Percentiles rank a stretch among this genome's conserved stretches.
phyloP scores from a whole-genome alignment of 129 eudicot genomes.

The Ambrosia trifida region DNA sequence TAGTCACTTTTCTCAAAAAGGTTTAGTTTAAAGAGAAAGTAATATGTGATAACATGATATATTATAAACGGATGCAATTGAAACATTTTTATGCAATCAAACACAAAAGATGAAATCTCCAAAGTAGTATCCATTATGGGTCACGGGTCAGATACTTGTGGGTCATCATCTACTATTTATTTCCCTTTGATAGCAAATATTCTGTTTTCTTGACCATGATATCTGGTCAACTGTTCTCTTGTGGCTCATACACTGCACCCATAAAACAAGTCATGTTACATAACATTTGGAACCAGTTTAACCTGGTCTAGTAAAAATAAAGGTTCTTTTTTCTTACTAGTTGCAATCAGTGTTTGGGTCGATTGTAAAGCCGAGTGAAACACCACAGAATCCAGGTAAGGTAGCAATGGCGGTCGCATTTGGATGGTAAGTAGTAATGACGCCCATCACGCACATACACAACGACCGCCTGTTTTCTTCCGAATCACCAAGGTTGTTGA shows the following conservation, averaged over 20 bases:
- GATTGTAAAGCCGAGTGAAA: conserved; percentile 84
- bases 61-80: neutral
- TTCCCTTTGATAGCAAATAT: neutral
- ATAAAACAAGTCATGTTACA: neutral
- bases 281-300: neutral
- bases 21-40: neutral
- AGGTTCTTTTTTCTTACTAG: conserved; percentile 53
- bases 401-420: conserved; percentile 46
- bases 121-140: conserved; percentile 6
- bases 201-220: conserved; percentile 5
- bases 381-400: conserved; percentile 91
- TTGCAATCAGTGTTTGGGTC: conserved; percentile 82
- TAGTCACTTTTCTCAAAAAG: neutral
- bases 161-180: conserved; percentile 16
- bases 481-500: conserved; percentile 38
- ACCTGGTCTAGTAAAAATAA: neutral
- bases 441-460: conserved; percentile 46
- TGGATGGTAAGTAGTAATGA: conserved; percentile 44
- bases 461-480: conserved; percentile 36
- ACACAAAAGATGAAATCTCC: conserved; percentile 10
- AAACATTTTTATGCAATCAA: neutral
- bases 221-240: neutral
- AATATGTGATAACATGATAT: neutral
- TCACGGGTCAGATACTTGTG: conserved; percentile 26
- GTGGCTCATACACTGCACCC: conserved; percentile 30